Conservation (phyloP, 352 stramenopile genomes). For the Heterotrichella gracilis region DNA sequence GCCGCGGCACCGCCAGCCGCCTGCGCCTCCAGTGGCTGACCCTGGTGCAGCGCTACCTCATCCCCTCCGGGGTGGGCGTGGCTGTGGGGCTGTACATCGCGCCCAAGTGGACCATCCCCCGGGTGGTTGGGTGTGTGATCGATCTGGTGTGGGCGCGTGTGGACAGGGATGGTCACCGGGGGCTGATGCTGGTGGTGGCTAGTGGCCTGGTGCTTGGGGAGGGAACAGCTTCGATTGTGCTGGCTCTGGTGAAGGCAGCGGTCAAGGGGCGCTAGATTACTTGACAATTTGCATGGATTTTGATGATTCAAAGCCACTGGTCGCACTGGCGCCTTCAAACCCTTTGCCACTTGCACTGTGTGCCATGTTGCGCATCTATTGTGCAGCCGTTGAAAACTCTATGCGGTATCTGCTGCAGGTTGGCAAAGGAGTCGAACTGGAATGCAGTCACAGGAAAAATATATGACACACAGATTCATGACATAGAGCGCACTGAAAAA, state of each 20-base stretch:
- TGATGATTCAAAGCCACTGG: no score
- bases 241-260: background rate
- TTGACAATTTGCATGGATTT: no score
- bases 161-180: background rate
- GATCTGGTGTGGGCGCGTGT: background rate
- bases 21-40: background rate
- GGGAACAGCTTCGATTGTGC: background rate
- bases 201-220: constrained; percentile 13
- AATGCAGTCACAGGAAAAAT: no score
- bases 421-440: no score
- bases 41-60: background rate
- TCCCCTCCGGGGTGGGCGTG: background rate
- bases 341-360: no score
- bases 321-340: no score
- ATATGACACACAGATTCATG: no score
- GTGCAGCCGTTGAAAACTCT: no score
- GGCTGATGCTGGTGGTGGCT: background rate
- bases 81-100: constrained; percentile 14
- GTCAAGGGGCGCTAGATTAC: background rate
- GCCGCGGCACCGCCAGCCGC: background rate
- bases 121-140: background rate
- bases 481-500: no score
- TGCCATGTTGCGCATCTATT: no score
- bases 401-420: no score
- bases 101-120: background rate